Base-by-base conservation (phyloP, 768 basidiomycete genomes). In the Termitomyces sp. region DNA sequence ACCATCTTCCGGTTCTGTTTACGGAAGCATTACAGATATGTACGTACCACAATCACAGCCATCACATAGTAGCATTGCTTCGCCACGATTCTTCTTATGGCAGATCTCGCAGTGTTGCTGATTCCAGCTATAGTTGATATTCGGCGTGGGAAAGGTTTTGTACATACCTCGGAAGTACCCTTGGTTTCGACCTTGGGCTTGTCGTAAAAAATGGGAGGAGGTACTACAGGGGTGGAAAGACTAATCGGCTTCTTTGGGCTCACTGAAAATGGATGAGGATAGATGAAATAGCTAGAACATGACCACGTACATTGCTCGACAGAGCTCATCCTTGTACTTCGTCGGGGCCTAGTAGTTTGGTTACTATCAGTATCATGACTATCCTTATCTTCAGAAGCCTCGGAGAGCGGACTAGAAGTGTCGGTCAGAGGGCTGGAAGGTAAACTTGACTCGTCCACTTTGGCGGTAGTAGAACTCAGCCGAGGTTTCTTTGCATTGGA, bases 81-180 rank as follows among this genome's bases (percentile, higher is more conserved):
- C 88, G 12, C 87, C 94, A 57, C 86, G 85, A 67, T 95, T 86
- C 66, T 90, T 92, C 72, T 85, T 88, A 65, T 87, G 82, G 69
- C 97, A 98, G 55, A 98, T 84, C 73, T 99, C 97, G 71, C 97
- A 99, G 59, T 85, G 84, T 78, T 86, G 84, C 86, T 90, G 66
- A 55, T 60, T 61, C 57, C 54, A 53, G 56, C 59, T 55, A 51
- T 64, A 52, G 66, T 63, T 71, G 62, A 51, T 48, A 55, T 58
- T 60, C 49, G 19, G 66, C 61, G 63, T 68, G 66, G 65, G 59
- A 64, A 47, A 69, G 66, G 64, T 52, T 53, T 63, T 57, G 53
- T 64, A 67, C 72, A 62, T 76, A 85, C 85, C 78, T 84, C 84
- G 55, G 77, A 72, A 55, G 76, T 74, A 52, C 71, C 79, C 68